phyloP scores from a whole-genome alignment of 2,329 filamentous ascomycete species.

The Pyrenophora graminea region DNA sequence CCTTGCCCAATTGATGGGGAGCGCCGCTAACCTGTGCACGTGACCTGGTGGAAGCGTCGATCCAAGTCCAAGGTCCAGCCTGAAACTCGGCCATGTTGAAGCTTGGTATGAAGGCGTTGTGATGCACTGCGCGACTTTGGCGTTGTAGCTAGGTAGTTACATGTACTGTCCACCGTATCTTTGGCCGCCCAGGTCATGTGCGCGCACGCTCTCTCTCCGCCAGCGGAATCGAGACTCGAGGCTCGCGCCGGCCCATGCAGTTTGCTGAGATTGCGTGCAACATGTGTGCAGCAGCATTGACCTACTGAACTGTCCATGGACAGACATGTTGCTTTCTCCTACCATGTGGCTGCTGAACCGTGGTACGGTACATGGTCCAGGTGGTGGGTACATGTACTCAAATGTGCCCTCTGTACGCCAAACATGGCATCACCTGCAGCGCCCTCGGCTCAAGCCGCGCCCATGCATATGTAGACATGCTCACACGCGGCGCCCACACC shows the following conservation, averaged over 20 bases:
- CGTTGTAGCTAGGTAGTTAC: too few relatives aligned
- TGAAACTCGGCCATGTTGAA: slow-evolving; percentile 12
- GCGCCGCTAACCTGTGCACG: slow-evolving; percentile 21
- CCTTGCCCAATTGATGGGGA: slow-evolving; percentile 15
- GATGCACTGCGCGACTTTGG: not conserved
- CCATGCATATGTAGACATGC: slow-evolving; percentile 28
- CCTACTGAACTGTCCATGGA: not conserved
- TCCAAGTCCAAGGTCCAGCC: slow-evolving; percentile 1
- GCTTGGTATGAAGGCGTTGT: not conserved
- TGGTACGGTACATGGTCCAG: too few relatives aligned
- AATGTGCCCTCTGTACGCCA: slow-evolving; percentile 4
- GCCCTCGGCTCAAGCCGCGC: slow-evolving; percentile 22
- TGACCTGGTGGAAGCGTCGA: slow-evolving; percentile 16
- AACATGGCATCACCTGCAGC: slow-evolving; percentile 15
- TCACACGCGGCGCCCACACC: slow-evolving; percentile 17
- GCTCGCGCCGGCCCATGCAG: not conserved
- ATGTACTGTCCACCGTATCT: not conserved
- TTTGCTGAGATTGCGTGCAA: not conserved
- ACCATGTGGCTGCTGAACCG: too few relatives aligned
- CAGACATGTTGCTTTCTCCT: too few relatives aligned
- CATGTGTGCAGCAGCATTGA: not conserved
- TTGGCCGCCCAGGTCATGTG: not conserved
- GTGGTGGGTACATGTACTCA: too few relatives aligned
- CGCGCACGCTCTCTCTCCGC: not conserved
- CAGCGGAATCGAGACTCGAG: not conserved